Conservation (phyloP, 2,329 filamentous ascomycete species). For the Paecilomyces fulvus region DNA sequence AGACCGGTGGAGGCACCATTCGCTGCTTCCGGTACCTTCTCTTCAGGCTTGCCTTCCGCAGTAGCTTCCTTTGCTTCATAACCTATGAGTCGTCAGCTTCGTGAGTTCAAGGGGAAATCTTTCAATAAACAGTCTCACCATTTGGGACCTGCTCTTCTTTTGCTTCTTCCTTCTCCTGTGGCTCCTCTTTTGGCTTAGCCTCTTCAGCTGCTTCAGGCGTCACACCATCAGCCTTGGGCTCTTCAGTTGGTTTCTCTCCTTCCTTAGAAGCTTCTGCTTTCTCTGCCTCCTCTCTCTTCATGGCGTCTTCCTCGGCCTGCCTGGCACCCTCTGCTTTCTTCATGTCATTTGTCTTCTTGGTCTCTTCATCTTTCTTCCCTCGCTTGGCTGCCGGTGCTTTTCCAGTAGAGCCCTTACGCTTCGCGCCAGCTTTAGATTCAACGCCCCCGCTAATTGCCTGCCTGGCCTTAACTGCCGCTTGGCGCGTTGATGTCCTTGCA, state of each 20-base stretch:
- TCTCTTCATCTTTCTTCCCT: constrained; percentile 21
- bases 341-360: neutral
- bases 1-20: constrained; percentile 32
- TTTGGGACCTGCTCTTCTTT: constrained; percentile 7
- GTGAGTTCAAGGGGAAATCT: neutral
- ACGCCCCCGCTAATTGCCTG: constrained; percentile 28
- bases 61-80: neutral
- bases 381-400: constrained; percentile 27
- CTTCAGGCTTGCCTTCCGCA: constrained; percentile 1
- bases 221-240: neutral
- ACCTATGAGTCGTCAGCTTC: neutral
- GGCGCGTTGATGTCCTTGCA: constrained; percentile 32
- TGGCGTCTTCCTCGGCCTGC: neutral
- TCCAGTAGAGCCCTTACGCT: constrained; percentile 29
- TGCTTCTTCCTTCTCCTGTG: constrained; percentile 5
- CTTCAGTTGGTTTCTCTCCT: constrained; percentile 2
- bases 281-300: constrained; percentile 1
- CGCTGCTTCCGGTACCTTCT: constrained; percentile 2
- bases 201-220: constrained; percentile 15
- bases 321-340: constrained; percentile 1
- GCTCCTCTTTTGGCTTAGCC: constrained; percentile 11
- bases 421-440: constrained; percentile 25
- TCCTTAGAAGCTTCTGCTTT: neutral
- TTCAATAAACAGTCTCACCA: neutral
- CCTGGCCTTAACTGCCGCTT: constrained; percentile 37